These are phyloP conservation scores for Saksenaea oblongispora DNA, from an alignment of 371 early-diverging fungal species.

Conservation along the genomic window DNA sequence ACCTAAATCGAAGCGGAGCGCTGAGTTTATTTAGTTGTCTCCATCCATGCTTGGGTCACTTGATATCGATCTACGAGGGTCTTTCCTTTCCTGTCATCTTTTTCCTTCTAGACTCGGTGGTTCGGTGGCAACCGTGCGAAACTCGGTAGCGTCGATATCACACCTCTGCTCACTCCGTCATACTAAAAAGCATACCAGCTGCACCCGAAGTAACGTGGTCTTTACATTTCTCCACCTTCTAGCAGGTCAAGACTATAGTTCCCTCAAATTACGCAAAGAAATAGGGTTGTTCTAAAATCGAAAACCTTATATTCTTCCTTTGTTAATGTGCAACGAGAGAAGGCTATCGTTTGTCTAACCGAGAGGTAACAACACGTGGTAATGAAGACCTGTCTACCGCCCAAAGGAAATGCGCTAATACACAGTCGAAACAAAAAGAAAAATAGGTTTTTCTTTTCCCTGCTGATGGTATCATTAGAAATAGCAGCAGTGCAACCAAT, in stretches of 20 bases:
- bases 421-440: neutral
- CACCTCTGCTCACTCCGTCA: neutral
- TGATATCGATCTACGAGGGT: constrained; percentile 1
- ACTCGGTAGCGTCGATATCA: neutral
- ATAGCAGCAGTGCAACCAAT: no score
- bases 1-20: neutral
- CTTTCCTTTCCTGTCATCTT: neutral
- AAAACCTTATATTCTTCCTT: neutral
- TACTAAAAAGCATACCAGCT: neutral
- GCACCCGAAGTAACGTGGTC: neutral
- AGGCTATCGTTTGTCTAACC: neutral
- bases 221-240: neutral
- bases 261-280: neutral
- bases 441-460: neutral
- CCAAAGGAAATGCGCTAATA: neutral
- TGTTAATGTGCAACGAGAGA: neutral
- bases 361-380: constrained; percentile 1
- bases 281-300: neutral
- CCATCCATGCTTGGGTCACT: neutral
- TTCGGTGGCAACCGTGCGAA: neutral
- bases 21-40: neutral
- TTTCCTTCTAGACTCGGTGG: neutral
- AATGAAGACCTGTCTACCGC: neutral
- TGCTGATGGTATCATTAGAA: neutral
- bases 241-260: neutral